phyloP scores from a whole-genome alignment of 2,329 filamentous ascomycete species.

The Fusarium continuum region DNA sequence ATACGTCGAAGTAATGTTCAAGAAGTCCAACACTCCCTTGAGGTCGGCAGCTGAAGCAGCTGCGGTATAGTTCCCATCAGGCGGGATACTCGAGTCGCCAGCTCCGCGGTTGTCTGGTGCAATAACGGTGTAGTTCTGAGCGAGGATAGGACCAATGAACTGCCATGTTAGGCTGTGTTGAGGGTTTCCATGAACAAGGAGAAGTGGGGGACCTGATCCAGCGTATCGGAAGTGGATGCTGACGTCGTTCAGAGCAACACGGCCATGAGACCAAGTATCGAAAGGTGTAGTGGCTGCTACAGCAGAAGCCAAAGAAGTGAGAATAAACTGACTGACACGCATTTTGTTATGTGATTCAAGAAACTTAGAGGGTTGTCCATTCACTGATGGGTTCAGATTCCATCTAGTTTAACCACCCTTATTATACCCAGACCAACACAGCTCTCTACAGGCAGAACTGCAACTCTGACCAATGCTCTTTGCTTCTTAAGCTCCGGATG shows the following conservation, averaged over 20 bases:
- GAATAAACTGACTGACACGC: not conserved
- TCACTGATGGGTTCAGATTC: accelerated
- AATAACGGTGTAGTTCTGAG: constrained; percentile 55
- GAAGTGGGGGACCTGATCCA: constrained; percentile 51
- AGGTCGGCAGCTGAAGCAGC: constrained; percentile 51
- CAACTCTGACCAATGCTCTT: not conserved
- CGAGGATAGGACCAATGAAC: constrained; percentile 51
- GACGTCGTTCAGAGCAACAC: constrained; percentile 50
- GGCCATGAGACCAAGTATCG: constrained; percentile 50
- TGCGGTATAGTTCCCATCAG: constrained; percentile 53
- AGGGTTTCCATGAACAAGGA: constrained; percentile 55
- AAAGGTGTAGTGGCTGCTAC: constrained; percentile 44
- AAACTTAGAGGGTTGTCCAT: accelerated
- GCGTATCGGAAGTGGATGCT: constrained; percentile 55
- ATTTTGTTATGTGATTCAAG: not conserved
- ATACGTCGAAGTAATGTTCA: constrained; percentile 53
- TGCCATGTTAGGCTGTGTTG: constrained; percentile 54
- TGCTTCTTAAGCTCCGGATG: constrained; percentile 12
- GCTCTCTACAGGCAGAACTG: too few species aligned
- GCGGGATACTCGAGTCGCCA: constrained; percentile 53
- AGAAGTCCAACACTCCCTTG: constrained; percentile 52
- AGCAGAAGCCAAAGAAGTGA: constrained; percentile 3
- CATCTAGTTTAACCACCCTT: accelerated
- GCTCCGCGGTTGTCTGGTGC: constrained; percentile 54
- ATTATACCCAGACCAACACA: not conserved